Conservation (phyloP, 352 stramenopile species). For the Phytophthora idaei region DNA sequence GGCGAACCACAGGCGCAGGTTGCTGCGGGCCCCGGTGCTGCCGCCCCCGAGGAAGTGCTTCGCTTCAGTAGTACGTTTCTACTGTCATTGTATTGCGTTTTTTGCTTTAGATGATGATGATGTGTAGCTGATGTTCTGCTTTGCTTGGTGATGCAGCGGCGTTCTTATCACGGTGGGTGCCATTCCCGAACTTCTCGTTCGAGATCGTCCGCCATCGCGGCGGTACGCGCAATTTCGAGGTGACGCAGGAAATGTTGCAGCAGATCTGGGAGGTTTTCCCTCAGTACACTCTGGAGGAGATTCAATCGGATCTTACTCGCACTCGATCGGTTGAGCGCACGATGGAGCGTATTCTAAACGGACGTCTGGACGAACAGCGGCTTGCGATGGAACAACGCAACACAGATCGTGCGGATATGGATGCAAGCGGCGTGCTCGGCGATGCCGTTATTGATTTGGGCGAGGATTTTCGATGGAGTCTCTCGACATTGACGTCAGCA, state of each 20-base stretch:
- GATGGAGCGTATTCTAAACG: slow-evolving; percentile 75
- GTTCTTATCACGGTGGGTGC: slow-evolving; percentile 72
- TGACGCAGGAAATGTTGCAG: slow-evolving; percentile 74
- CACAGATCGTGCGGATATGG: slow-evolving; percentile 25
- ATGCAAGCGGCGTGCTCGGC: slow-evolving; percentile 32
- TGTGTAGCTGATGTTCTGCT: slow-evolving; percentile 18
- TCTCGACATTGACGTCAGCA: slow-evolving; percentile 42
- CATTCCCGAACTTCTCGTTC: slow-evolving; percentile 77
- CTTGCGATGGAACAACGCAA: slow-evolving; percentile 30
- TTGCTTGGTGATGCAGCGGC: slow-evolving; percentile 44
- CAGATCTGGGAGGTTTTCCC: slow-evolving; percentile 81
- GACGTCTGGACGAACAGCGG: slow-evolving; percentile 49
- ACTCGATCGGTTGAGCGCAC: slow-evolving; percentile 72
- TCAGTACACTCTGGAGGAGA: slow-evolving; percentile 64
- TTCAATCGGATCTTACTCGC: slow-evolving; percentile 54
- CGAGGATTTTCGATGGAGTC: slow-evolving; percentile 46
- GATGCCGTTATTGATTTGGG: slow-evolving; percentile 46
- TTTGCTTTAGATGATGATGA: slow-evolving; percentile 3
- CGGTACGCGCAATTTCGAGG: slow-evolving; percentile 40
- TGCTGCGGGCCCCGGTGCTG: slow-evolving; percentile 8
- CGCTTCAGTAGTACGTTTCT: slow-evolving; percentile 76
- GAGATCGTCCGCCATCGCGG: slow-evolving; percentile 71
- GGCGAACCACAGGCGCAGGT: slow-evolving; percentile 15
- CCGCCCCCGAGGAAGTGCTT: slow-evolving; percentile 59
- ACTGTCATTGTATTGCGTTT: background rate